A percentile compares a stretch with the other conserved stretches of the same genome.
These are phyloP conservation scores for Rhizopogon roseolus DNA, from an alignment of 768 basidiomycete species.

Conservation along the genomic window DNA sequence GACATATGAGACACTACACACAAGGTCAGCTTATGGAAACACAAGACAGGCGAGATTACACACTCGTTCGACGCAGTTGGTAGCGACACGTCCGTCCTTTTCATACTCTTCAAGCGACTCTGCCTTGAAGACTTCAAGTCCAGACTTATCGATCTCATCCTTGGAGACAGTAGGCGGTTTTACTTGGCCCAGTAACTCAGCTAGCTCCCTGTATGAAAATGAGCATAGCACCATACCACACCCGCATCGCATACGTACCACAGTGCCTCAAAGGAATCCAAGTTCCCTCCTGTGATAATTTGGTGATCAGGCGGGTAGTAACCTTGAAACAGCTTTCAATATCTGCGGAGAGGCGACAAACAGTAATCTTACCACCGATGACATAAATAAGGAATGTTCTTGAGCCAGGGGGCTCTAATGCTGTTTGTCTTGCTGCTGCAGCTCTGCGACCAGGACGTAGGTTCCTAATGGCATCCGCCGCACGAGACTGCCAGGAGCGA, in stretches of 20 bases:
- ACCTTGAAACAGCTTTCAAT: conserved; percentile 37
- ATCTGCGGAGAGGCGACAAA: conserved; percentile 4
- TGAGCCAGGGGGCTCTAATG: conserved; percentile 30
- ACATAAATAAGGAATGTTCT: conserved; percentile 90
- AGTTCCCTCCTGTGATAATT: conserved; percentile 74
- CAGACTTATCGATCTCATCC: conserved; percentile 83
- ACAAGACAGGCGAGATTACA: conserved; percentile 20
- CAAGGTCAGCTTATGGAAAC: not conserved
- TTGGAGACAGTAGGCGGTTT: conserved; percentile 80
- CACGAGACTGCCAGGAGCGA: conserved; percentile 55
- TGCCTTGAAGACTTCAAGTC: conserved; percentile 70
- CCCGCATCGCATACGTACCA: conserved; percentile 44
- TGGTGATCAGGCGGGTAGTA: conserved; percentile 90
- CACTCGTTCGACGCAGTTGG: conserved; percentile 80
- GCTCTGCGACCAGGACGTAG: conserved; percentile 36
- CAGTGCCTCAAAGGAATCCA: conserved; percentile 78
- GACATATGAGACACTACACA: conserved; percentile 73
- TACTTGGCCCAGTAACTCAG: conserved; percentile 75
- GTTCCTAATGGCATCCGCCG: conserved; percentile 57
- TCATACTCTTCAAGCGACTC: conserved; percentile 45
- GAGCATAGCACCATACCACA: not conserved
- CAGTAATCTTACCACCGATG: conserved; percentile 56
- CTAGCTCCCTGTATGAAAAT: conserved; percentile 55
- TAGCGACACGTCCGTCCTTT: conserved; percentile 57
- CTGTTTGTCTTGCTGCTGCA: conserved; percentile 15